Base-by-base conservation (phyloP, 2,329 filamentous ascomycete species). In the Aspergillus spinulosporus region DNA sequence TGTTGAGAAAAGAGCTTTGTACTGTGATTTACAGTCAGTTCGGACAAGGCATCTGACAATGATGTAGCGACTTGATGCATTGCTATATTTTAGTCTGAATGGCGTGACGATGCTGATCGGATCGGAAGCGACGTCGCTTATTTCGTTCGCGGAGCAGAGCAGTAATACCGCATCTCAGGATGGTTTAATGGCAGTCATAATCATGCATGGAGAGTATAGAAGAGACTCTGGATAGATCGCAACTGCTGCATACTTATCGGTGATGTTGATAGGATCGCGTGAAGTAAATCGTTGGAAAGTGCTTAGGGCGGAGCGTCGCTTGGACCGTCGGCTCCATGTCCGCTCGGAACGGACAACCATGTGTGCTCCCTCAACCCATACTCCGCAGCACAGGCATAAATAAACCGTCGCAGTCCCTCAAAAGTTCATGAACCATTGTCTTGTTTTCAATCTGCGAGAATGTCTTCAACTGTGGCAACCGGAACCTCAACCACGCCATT, bases 21-120 rank as follows among this genome's bases (percentile, higher is more conserved):
- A 21, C 21, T 21, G 21, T 21, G 21, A 21, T 21, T 21, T 21
- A 21, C 21, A 21, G 21, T 21, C 21, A 21, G 21, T 21, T 21
- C 21, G 21, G 21, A 21, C 21, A 12, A 21, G 21, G n/a, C 39
- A 42, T 15, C 4, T 14, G 21, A 31, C 26, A 26, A 31, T 32
- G 36, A 31, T 15, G 48, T 37, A 50, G 14, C 6, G 12, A n/a
- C 5, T 14, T 37, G 11, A 15, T 32, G n/a, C 14, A 52, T 52
- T 40, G 32, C 42, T 39, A 15, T 21, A 32, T 40, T 54, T 42
- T 48, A 54, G 44, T 12, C 34, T 15, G 32, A 21, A 53, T 53
- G 51, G 28, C 51, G 51, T 53, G 43, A 47, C 43, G n/a, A 32
- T 11, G 36, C 21, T 39, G 11, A 4, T 5, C 4, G 2, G 43